Percentiles rank a stretch among this genome's conserved stretches.
phyloP scores from a whole-genome alignment of 2,329 filamentous ascomycete species.

The Gaeumannomyces tritici region DNA sequence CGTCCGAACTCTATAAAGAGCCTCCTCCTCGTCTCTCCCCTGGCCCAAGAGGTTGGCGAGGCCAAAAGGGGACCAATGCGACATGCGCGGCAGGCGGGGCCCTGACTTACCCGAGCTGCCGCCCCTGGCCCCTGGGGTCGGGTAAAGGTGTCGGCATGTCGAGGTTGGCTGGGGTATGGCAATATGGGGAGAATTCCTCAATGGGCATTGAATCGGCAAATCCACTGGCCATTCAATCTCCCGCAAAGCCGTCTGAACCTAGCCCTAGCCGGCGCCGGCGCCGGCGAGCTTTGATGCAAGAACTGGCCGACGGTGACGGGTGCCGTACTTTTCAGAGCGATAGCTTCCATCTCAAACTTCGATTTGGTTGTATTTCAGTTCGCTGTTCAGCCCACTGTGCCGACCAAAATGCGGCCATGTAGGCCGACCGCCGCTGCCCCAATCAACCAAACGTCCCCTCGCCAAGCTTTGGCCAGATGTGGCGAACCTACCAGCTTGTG shows the following conservation, averaged over 20 bases:
- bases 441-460: neutral
- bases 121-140: neutral
- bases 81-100: neutral
- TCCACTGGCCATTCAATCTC: neutral
- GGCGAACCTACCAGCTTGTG: neutral
- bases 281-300: too few species aligned
- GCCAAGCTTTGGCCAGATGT: neutral
- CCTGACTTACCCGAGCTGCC: neutral
- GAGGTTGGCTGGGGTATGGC: neutral
- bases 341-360: too few species aligned
- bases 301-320: too few species aligned
- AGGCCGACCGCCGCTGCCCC: too few species aligned
- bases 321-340: too few species aligned
- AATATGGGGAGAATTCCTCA: neutral
- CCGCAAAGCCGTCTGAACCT: too few species aligned
- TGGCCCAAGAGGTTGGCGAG: neutral
- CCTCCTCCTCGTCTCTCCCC: neutral
- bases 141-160: neutral
- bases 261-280: too few species aligned
- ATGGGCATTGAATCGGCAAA: neutral
- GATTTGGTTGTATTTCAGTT: too few species aligned
- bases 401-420: too few species aligned
- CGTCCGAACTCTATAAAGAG: neutral
- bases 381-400: too few species aligned
- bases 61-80: neutral